These are phyloP conservation scores for Russula vinacea DNA, from an alignment of 768 basidiomycete species.

Conservation along the genomic window DNA sequence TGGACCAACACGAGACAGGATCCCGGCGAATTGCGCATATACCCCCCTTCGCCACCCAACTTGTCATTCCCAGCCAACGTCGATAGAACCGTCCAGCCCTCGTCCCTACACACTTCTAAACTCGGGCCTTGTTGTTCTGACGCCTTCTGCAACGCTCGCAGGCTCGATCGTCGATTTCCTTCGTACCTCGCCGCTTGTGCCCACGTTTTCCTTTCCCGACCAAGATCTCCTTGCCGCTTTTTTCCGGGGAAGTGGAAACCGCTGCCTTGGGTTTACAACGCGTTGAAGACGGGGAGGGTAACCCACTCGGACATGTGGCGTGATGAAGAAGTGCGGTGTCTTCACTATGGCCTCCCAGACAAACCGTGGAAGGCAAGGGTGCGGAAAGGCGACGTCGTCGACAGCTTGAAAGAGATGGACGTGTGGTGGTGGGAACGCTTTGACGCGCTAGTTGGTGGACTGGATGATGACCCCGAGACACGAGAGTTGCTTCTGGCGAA, in stretches of 20 bases:
- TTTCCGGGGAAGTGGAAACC: constrained; percentile 80
- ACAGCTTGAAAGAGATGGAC: constrained; percentile 53
- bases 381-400: constrained; percentile 41
- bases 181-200: constrained; percentile 50
- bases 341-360: constrained; percentile 83
- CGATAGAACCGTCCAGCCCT: constrained; percentile 47
- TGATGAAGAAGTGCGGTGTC: constrained; percentile 78
- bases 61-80: constrained; percentile 46
- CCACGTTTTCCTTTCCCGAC: constrained; percentile 75
- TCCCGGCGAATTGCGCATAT: constrained; percentile 88
- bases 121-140: constrained; percentile 82
- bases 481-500: constrained; percentile 52
- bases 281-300: constrained; percentile 77
- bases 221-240: constrained; percentile 85
- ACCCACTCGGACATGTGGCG: constrained; percentile 77
- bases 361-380: constrained; percentile 77
- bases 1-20: constrained; percentile 42
- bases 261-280: constrained; percentile 87
- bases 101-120: constrained; percentile 84
- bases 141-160: constrained; percentile 61
- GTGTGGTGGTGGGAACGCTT: constrained; percentile 82
- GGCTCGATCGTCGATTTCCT: constrained; percentile 56
- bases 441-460: constrained; percentile 40
- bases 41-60: constrained; percentile 49
- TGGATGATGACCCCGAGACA: constrained; percentile 48